A percentile compares a stretch with the other conserved stretches of the same genome.
Evolutionary conservation across 352 stramenopile species (phyloP).

Genomic region (Salisapilia sapeloensis): DNA sequence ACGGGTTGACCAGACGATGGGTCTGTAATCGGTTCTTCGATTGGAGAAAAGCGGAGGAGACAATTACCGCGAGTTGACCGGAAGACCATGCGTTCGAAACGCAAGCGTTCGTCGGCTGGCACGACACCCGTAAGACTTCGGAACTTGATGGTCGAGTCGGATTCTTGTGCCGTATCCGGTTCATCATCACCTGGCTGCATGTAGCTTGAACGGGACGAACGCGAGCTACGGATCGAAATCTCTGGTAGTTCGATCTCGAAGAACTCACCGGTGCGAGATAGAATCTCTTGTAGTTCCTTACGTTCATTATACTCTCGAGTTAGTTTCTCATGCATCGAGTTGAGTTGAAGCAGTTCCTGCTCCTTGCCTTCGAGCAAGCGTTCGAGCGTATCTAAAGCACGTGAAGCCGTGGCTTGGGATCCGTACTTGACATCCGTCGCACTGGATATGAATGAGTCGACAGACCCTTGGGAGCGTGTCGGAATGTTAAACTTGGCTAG

Average conservation of each 20-base stretch:
- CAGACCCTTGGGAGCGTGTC: constrained; percentile 40
- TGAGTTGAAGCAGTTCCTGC: constrained; percentile 92
- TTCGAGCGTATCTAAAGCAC: constrained; percentile 91
- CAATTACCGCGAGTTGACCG: constrained; percentile 97
- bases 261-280: constrained; percentile 59
- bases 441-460: constrained; percentile 62
- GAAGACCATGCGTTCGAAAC: constrained; percentile 99
- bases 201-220: constrained; percentile 24
- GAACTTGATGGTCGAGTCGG: constrained; percentile 71
- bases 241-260: constrained; percentile 75
- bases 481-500: constrained; percentile 88
- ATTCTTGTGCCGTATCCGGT: constrained; percentile 6
- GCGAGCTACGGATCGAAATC: constrained; percentile 20
- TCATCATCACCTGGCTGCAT: constrained; percentile 2
- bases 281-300: constrained; percentile 78
- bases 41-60: constrained; percentile 93
- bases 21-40: constrained; percentile 85
- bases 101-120: constrained; percentile 82
- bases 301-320: constrained; percentile 96
- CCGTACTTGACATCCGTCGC: constrained; percentile 65
- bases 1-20: constrained; percentile 75
- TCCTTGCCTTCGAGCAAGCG: constrained; percentile 93
- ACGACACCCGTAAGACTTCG: constrained; percentile 90
- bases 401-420: constrained; percentile 55
- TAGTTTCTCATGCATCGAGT: constrained; percentile 95